These are phyloP conservation scores for Dissophora globulifera DNA, from an alignment of 192 early-diverging fungal species.

Conservation along the genomic window DNA sequence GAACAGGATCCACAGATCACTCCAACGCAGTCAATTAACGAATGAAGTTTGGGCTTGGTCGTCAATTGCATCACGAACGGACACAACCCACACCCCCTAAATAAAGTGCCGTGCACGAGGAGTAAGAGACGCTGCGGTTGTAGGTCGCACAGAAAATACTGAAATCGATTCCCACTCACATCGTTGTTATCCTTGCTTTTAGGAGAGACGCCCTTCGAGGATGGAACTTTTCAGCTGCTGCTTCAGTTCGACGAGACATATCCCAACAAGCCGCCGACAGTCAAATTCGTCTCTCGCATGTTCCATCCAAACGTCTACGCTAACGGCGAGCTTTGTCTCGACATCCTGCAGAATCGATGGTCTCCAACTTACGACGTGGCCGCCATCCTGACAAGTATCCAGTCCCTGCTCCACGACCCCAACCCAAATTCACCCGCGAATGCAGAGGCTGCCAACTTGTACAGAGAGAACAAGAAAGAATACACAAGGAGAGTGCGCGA, in stretches of 20 bases:
- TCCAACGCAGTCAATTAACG: too few species aligned
- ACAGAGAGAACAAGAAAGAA: conserved; percentile 93
- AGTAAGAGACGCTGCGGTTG: too few species aligned
- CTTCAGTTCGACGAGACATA: conserved; percentile 98
- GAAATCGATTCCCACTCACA: too few species aligned
- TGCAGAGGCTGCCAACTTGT: conserved; percentile 94
- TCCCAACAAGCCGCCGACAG: conserved; percentile 96
- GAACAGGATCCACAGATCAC: too few species aligned
- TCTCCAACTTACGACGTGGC: conserved; percentile 94
- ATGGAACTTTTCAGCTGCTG: conserved; percentile 94
- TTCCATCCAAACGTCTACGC: conserved; percentile 99
- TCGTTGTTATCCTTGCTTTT: neutral
- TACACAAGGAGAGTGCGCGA: conserved; percentile 92
- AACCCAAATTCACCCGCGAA: conserved; percentile 98
- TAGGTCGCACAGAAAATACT: too few species aligned
- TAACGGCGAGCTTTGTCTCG: conserved; percentile 96
- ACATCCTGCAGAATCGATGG: conserved; percentile 99
- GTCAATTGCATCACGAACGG: too few species aligned
- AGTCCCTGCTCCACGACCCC: conserved; percentile 95
- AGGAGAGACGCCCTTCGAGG: conserved; percentile 97
- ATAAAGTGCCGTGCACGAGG: too few species aligned
- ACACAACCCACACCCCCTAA: too few species aligned
- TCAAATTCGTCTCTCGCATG: conserved; percentile 94
- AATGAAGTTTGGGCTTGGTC: too few species aligned
- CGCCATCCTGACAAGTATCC: conserved; percentile 94